Evolutionary conservation across 106 monocot genomes (phyloP).

Genomic region (Allium cepa): DNA sequence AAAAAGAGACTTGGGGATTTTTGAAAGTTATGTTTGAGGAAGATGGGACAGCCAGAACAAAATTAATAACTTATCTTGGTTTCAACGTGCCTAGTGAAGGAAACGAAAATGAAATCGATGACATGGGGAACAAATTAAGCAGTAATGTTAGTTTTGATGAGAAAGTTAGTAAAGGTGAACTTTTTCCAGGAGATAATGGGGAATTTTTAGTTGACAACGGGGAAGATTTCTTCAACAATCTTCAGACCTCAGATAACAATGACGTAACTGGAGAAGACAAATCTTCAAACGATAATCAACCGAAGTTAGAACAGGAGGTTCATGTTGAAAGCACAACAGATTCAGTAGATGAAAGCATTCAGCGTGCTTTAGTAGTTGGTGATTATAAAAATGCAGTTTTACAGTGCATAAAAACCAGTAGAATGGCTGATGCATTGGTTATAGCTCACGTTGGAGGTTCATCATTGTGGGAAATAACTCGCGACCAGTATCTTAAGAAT

Average conservation of each 20-base stretch:
- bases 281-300: slow-evolving; percentile 32
- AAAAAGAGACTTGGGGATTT: slow-evolving; percentile 89
- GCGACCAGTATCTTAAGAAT: slow-evolving; percentile 75
- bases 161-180: slow-evolving; percentile 7
- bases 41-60: slow-evolving; percentile 84
- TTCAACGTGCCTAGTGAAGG: slow-evolving; percentile 49
- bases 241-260: slow-evolving; percentile 25
- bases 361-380: slow-evolving; percentile 81
- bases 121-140: slow-evolving; percentile 33
- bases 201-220: slow-evolving; percentile 69
- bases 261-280: slow-evolving; percentile 14
- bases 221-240: slow-evolving; percentile 95
- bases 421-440: slow-evolving; percentile 96
- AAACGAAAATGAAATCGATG: slow-evolving; percentile 28
- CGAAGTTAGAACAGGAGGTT: slow-evolving; percentile 12
- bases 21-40: slow-evolving; percentile 99
- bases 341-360: slow-evolving; percentile 68
- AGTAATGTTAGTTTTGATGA: slow-evolving; percentile 42
- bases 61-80: slow-evolving; percentile 86
- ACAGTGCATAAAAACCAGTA: slow-evolving; percentile 67
- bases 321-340: slow-evolving; percentile 23
- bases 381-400: slow-evolving; percentile 88
- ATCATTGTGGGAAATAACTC: slow-evolving; percentile 71
- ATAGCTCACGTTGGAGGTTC: slow-evolving; percentile 86
- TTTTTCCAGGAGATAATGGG: slow-evolving; percentile 10